A percentile compares a stretch with the other conserved stretches of the same genome.
Evolutionary conservation across 2,329 filamentous ascomycete species (phyloP).

Genomic region (Biscogniauxia mediterranea): DNA sequence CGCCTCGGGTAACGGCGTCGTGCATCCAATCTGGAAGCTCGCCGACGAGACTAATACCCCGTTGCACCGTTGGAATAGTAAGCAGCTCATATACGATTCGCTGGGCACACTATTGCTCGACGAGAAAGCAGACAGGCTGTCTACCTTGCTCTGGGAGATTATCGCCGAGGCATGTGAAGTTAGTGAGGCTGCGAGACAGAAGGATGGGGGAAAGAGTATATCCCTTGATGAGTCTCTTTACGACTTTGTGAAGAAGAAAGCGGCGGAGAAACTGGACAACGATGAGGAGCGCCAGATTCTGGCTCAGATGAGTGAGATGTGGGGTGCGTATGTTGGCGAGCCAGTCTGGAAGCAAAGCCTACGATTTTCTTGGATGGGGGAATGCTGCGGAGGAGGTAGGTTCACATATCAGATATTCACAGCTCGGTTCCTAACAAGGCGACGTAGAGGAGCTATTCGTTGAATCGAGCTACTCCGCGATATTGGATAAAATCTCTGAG

Average conservation of each 20-base stretch:
- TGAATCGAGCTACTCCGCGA: slow-evolving; percentile 57
- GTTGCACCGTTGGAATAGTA: slow-evolving; percentile 46
- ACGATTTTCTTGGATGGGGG: slow-evolving; percentile 64
- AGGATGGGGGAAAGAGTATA: slow-evolving; percentile 41
- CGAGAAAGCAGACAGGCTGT: slow-evolving; percentile 11
- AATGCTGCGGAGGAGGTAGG: slow-evolving; percentile 60
- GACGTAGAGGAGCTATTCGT: slow-evolving; percentile 58
- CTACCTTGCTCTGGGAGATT: slow-evolving; percentile 15
- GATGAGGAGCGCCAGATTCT: slow-evolving; percentile 45
- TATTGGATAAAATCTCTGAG: slow-evolving; percentile 51
- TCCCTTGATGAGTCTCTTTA: slow-evolving; percentile 50
- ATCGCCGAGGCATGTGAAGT: slow-evolving; percentile 55
- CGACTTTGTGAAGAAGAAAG: slow-evolving; percentile 53
- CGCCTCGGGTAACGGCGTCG: slow-evolving; percentile 39
- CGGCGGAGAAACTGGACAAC: slow-evolving; percentile 39
- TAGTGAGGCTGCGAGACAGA: slow-evolving; percentile 47
- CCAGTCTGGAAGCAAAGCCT: slow-evolving; percentile 58
- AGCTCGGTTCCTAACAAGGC: neutral
- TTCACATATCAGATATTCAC: neutral
- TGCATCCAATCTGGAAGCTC: slow-evolving; percentile 54
- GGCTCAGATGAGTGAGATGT: slow-evolving; percentile 56
- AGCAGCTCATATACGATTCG: slow-evolving; percentile 40
- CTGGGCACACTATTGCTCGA: slow-evolving; percentile 15
- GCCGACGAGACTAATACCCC: slow-evolving; percentile 47
- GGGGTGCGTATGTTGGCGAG: slow-evolving; percentile 64